A percentile compares a stretch with the other conserved stretches of the same genome.
Evolutionary conservation across 129 eudicot species (phyloP).

Genomic region (Silybum marianum): DNA sequence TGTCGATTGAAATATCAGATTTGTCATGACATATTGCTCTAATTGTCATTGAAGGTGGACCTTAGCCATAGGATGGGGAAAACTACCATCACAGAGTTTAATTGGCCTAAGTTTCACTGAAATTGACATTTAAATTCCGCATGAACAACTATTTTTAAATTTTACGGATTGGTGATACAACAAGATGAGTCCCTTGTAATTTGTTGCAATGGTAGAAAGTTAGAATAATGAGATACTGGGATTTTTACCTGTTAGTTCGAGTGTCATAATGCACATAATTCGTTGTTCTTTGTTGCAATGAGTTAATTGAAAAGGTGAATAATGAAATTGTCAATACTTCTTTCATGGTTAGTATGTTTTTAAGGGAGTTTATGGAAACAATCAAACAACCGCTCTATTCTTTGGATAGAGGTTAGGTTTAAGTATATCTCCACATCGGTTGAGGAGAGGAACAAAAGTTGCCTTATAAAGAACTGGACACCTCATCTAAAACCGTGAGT

Average conservation of each 20-base stretch:
- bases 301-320: not conserved
- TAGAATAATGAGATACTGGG: not conserved
- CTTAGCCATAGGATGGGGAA: slow-evolving; percentile 2
- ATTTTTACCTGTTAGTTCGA: not conserved
- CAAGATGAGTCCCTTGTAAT: not conserved
- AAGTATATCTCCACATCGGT: not conserved
- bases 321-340: not conserved
- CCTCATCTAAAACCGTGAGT: no score
- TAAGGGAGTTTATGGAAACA: not conserved
- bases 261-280: not conserved
- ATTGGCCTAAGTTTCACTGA: not conserved
- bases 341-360: not conserved
- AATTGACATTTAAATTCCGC: not conserved
- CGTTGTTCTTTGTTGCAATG: not conserved
- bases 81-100: not conserved
- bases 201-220: not conserved
- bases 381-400: not conserved
- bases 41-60: slow-evolving; percentile 1
- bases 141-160: not conserved
- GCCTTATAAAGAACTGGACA: no score
- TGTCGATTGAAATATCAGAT: not conserved
- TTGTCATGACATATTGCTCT: not conserved
- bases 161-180: slow-evolving; percentile 7
- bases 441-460: no score
- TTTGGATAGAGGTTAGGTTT: not conserved